These are phyloP conservation scores for Senna siamea DNA, from an alignment of 306 rosid genomes.

Conservation along the genomic window DNA sequence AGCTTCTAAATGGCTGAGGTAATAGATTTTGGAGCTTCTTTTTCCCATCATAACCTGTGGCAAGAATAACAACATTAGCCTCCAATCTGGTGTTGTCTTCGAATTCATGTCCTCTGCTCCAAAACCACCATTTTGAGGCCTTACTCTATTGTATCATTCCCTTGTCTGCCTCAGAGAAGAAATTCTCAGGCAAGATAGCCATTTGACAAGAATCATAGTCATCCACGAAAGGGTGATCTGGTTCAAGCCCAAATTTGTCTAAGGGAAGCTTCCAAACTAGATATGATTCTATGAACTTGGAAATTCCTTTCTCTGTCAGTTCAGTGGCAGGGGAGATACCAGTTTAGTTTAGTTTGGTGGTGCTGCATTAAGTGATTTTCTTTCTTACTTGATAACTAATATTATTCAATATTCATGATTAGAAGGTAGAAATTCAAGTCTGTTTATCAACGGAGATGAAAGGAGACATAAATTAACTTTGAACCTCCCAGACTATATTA, in stretches of 20 bases:
- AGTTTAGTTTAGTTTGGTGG: no score
- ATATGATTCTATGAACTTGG: conserved; percentile 70
- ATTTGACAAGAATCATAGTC: conserved; percentile 74
- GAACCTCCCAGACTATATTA: no score
- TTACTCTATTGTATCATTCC: conserved; percentile 55
- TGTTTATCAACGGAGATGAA: conserved; percentile 61
- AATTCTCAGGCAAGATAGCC: conserved; percentile 70
- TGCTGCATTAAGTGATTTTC: no score
- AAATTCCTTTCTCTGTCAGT: conserved; percentile 53
- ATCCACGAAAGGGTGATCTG: conserved; percentile 68
- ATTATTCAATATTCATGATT: no score
- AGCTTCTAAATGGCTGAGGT: conserved; percentile 59
- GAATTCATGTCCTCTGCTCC: conserved; percentile 56
- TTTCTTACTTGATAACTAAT: no score
- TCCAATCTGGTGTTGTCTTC: conserved; percentile 59
- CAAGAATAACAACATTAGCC: conserved; percentile 64
- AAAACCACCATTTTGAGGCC: conserved; percentile 63
- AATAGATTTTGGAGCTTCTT: conserved; percentile 55
- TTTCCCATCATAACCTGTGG: conserved; percentile 65
- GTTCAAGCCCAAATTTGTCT: conserved; percentile 59
- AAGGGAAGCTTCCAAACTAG: conserved; percentile 67
- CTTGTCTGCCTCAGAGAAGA: conserved; percentile 61
- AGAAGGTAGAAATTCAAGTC: not conserved
- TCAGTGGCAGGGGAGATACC: conserved; percentile 8
- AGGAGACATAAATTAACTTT: conserved; percentile 50